Conservation (phyloP, 495 filamentous ascomycete species). For the Lasiosphaeris hirsuta region DNA sequence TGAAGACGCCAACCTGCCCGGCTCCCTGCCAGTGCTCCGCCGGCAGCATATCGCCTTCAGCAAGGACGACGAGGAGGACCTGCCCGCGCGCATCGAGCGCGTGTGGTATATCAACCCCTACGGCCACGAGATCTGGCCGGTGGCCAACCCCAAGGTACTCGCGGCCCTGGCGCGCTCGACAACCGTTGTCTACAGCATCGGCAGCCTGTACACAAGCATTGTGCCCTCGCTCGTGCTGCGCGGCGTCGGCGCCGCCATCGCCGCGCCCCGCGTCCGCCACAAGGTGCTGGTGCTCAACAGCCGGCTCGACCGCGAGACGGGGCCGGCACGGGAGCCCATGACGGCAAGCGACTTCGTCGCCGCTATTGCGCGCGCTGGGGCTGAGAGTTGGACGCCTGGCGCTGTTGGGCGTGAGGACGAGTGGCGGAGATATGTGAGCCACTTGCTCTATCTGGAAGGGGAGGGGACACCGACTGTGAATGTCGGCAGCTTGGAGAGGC, state of each 20-base stretch:
- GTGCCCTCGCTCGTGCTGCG: conserved; percentile 70
- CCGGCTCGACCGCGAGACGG: conserved; percentile 80
- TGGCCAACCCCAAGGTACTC: conserved; percentile 75
- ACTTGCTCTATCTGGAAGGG: conserved; percentile 79
- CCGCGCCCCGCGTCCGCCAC: conserved; percentile 45
- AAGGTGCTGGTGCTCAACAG: conserved; percentile 89
- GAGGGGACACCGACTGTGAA: conserved; percentile 60
- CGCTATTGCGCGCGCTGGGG: conserved; percentile 68
- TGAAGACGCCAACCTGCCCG: conserved; percentile 87
- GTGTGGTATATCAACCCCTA: conserved; percentile 99
- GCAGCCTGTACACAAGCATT: conserved; percentile 78
- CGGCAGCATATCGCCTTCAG: conserved; percentile 75
- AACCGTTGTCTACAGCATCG: conserved; percentile 84
- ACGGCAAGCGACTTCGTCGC: conserved; percentile 73
- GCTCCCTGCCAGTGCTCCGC: conserved; percentile 73
- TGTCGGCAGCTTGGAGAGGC: conserved; percentile 52
- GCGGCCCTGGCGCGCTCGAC: conserved; percentile 58
- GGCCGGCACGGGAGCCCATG: conserved; percentile 56
- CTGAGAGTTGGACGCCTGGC: conserved; percentile 38
- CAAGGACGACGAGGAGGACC: conserved; percentile 63
- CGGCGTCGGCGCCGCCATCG: conserved; percentile 57
- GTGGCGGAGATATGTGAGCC: conserved; percentile 66
- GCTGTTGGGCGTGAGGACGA: conserved; percentile 39
- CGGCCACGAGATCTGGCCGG: conserved; percentile 79
- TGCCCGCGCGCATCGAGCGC: conserved; percentile 71